Base-by-base conservation (phyloP, 2,329 filamentous ascomycete species). In the Akanthomyces uredinophilus region DNA sequence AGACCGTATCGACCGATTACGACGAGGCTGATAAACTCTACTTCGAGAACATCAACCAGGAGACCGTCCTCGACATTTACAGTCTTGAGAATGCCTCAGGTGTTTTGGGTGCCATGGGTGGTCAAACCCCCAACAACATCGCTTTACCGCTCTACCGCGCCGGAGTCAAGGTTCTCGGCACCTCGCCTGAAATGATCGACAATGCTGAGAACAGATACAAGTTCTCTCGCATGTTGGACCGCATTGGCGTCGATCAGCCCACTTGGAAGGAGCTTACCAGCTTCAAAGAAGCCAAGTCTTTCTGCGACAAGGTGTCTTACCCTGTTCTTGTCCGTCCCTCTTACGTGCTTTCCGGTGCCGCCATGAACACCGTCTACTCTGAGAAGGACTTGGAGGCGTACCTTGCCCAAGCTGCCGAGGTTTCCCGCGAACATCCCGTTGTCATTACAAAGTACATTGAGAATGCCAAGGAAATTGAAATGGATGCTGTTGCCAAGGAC, bases 391-490 rank as follows among this genome's bases (percentile, higher is more conserved):
- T 99, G 63, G 90, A 91, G 69, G 88, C 83, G 70, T 98, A 96
- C 76, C 82, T 99, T 50, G 86, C 90, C 66, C 94, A 98, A 77
- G 95, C 95, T 60, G 91, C 86, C 7, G 93, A 96, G 67, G 95
- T 99, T 52, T 98, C 95, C 6, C 87, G 91, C 65, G 94, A 98
- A 65, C 91, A 98, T 74, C 95, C 95, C 0, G 95, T 99, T 13
- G 95, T 99, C 65, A 98, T 99, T 71, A 98, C 94, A 64, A 99
- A 99, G 80, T 99, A 98, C 78, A 98, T 99, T 68, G 95, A 99
- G 81, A 95, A 96, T 68, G 95, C 95, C 67, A 98, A 99, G 82
- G 95, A 99, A 76, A 98, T 99, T 66, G 95, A 99, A 77, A 98
- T 99, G 95, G 95, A 99, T 70, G 95, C 95, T 46, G 95, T 99